phyloP scores from a whole-genome alignment of 495 filamentous ascomycete genomes.

The Penicillium coffeae region DNA sequence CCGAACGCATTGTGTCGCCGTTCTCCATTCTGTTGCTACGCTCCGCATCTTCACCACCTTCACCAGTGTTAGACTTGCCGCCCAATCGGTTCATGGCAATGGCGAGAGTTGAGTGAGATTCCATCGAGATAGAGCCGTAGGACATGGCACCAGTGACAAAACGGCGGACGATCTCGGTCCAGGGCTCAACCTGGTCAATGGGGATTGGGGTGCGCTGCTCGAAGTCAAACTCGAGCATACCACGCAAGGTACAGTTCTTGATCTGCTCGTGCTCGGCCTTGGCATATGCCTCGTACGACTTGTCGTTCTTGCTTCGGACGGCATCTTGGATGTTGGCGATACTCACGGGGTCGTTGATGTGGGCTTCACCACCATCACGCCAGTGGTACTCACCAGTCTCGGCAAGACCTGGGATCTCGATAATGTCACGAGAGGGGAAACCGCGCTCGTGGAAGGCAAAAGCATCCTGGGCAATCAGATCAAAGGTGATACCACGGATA shows the following conservation, averaged over 20 bases:
- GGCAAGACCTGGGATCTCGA: constrained; percentile 76
- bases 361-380: constrained; percentile 97
- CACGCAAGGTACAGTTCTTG: constrained; percentile 95
- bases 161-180: constrained; percentile 97
- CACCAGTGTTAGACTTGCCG: constrained; percentile 98
- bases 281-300: constrained; percentile 98
- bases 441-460: constrained; percentile 96
- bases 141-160: constrained; percentile 99
- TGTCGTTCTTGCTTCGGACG: constrained; percentile 98
- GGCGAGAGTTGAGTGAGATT: constrained; percentile 95
- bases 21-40: constrained; percentile 82
- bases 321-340: constrained; percentile 99
- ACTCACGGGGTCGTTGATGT: constrained; percentile 91
- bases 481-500: constrained; percentile 93
- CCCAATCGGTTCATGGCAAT: constrained; percentile 98
- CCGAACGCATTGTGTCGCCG: constrained; percentile 96
- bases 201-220: constrained; percentile 82
- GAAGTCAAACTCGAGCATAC: constrained; percentile 96
- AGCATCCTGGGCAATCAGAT: constrained; percentile 92
- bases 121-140: constrained; percentile 99
- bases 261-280: constrained; percentile 94
- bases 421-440: constrained; percentile 77
- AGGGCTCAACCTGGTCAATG: constrained; percentile 97
- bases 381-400: constrained; percentile 99
- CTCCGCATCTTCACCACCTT: constrained; percentile 97